Conservation (phyloP, 148 eudicot genomes). For the Beta vulgaris region DNA sequence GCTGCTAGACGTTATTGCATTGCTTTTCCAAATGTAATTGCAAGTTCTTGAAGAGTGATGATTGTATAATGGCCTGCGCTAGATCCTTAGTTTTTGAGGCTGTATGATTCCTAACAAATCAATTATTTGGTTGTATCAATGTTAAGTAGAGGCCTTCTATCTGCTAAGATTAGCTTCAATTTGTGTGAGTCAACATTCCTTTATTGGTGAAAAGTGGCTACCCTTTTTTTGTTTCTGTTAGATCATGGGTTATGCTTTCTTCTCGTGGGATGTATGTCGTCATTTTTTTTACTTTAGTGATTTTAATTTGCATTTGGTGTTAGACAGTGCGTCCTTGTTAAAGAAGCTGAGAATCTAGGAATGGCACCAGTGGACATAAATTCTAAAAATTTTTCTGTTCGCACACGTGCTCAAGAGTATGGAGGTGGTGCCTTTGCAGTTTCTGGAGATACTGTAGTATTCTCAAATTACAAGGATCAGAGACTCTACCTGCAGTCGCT, state of each 20-base stretch:
- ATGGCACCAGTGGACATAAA: conserved; percentile 59
- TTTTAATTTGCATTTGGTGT: background rate
- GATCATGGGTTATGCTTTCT: background rate
- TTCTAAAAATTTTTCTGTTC: conserved; percentile 70
- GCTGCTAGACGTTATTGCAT: background rate
- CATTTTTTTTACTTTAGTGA: background rate
- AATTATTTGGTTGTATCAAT: background rate
- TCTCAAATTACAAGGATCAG: conserved; percentile 72
- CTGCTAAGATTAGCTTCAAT: background rate
- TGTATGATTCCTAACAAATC: background rate
- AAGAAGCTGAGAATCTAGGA: conserved; percentile 45
- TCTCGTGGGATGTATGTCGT: background rate
- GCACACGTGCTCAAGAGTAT: conserved; percentile 78
- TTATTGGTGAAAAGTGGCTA: background rate
- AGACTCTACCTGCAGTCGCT: conserved; percentile 64
- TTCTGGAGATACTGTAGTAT: conserved; percentile 45
- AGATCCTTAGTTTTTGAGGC: background rate
- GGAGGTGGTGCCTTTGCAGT: conserved; percentile 90
- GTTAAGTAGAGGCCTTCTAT: background rate
- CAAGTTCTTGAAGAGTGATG: background rate
- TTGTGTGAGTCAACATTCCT: background rate
- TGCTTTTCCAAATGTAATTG: background rate
- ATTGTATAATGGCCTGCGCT: background rate
- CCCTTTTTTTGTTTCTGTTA: background rate
- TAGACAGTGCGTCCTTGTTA: conserved; percentile 68